phyloP scores from a whole-genome alignment of 495 filamentous ascomycete species.

The Penicillium herquei region DNA sequence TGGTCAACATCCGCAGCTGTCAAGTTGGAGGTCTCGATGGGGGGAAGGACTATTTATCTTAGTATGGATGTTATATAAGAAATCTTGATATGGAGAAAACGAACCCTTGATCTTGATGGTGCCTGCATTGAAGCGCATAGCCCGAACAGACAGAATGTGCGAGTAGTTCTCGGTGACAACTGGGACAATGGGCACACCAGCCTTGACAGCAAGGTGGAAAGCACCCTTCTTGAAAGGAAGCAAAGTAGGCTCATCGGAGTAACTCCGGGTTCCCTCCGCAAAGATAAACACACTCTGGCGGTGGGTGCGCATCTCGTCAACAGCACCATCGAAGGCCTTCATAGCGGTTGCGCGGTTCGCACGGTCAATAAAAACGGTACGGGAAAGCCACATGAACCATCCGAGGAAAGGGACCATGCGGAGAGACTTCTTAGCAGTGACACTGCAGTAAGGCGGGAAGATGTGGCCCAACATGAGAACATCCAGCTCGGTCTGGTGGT shows the following conservation, averaged over 20 bases:
- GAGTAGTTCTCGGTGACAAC: conserved; percentile 83
- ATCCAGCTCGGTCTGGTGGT: conserved; percentile 94
- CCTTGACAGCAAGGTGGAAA: conserved; percentile 93
- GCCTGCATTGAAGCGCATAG: conserved; percentile 68
- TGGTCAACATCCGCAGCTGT: conserved; percentile 78
- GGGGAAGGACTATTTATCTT: conserved; percentile 63
- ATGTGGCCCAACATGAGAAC: conserved; percentile 83
- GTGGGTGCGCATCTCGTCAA: conserved; percentile 68
- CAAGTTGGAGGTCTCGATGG: conserved; percentile 78
- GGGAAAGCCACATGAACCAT: conserved; percentile 92
- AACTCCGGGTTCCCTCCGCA: conserved; percentile 90
- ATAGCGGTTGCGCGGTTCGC: conserved; percentile 76
- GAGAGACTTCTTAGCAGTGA: conserved; percentile 88
- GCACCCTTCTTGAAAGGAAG: conserved; percentile 97
- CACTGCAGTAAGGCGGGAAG: conserved; percentile 88
- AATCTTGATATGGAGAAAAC: conserved; percentile 14
- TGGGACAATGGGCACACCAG: conserved; percentile 88
- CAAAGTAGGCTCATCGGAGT: conserved; percentile 74
- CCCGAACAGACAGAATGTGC: conserved; percentile 71
- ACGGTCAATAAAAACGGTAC: conserved; percentile 93
- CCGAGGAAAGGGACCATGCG: conserved; percentile 82
- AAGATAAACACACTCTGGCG: conserved; percentile 92
- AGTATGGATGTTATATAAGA: not conserved
- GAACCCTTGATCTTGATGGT: conserved; percentile 77
- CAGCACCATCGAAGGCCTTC: conserved; percentile 80